These are phyloP conservation scores for Leccinum broughii DNA, from an alignment of 768 basidiomycete species.

Conservation along the genomic window DNA sequence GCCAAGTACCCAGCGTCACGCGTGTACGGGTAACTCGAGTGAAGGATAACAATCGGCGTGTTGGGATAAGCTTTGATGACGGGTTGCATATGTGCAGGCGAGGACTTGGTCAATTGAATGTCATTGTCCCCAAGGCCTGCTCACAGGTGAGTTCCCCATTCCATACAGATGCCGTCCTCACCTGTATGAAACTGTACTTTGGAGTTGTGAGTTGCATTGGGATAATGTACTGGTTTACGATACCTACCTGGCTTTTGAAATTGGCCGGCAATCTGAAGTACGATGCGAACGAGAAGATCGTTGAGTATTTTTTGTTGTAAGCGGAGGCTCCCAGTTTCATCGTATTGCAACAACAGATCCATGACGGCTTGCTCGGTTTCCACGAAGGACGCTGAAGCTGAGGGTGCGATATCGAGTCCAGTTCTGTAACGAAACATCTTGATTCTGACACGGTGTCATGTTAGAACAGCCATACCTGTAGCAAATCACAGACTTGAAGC, in stretches of 20 bases:
- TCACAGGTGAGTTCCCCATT: background rate
- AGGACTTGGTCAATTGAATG: conserved; percentile 54
- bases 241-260: conserved; percentile 59
- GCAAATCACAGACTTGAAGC: conserved; percentile 76
- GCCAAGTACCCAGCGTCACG: conserved; percentile 78
- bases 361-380: conserved; percentile 34
- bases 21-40: conserved; percentile 77
- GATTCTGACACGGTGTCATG: background rate
- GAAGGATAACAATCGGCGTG: conserved; percentile 66
- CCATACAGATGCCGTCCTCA: background rate
- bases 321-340: conserved; percentile 43
- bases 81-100: conserved; percentile 67
- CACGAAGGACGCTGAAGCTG: conserved; percentile 26
- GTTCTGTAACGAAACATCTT: conserved; percentile 39
- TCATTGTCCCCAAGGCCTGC: conserved; percentile 70
- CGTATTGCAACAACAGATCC: conserved; percentile 37
- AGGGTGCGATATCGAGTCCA: conserved; percentile 54
- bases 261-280: conserved; percentile 52
- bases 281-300: conserved; percentile 60
- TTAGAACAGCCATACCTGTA: conserved; percentile 41
- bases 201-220: background rate
- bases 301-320: conserved; percentile 64
- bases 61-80: conserved; percentile 63
- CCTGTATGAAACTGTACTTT: conserved; percentile 83
- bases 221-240: background rate